Evolutionary conservation across 805 yeast genomes (phyloP).

Genomic region (Wickerhamomyces ciferrii): DNA sequence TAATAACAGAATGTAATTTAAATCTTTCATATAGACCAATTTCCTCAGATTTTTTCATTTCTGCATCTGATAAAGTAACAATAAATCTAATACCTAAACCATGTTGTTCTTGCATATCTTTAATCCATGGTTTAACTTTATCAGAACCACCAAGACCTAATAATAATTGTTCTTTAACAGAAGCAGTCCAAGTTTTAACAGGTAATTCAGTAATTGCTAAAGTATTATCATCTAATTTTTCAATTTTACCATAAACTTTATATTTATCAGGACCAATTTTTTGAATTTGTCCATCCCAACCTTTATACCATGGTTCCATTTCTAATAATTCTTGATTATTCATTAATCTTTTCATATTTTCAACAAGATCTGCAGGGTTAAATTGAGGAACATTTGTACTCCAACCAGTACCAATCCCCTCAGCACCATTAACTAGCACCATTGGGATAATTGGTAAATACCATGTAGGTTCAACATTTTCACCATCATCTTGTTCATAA

Average conservation of each 20-base stretch:
- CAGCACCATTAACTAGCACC: slow-evolving; percentile 92
- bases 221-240: slow-evolving; percentile 72
- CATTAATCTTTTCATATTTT: slow-evolving; percentile 70
- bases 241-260: slow-evolving; percentile 74
- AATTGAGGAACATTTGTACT: slow-evolving; percentile 88
- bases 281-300: slow-evolving; percentile 86
- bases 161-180: slow-evolving; percentile 78
- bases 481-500: slow-evolving; percentile 89
- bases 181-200: slow-evolving; percentile 86
- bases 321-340: slow-evolving; percentile 61
- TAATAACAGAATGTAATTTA: slow-evolving; percentile 64
- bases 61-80: slow-evolving; percentile 67
- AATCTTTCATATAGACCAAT: slow-evolving; percentile 84
- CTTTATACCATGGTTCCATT: slow-evolving; percentile 91
- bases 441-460: slow-evolving; percentile 92
- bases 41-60: slow-evolving; percentile 72
- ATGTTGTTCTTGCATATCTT: slow-evolving; percentile 94
- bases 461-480: slow-evolving; percentile 93
- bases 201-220: slow-evolving; percentile 92
- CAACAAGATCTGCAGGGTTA: slow-evolving; percentile 80
- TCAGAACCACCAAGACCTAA: slow-evolving; percentile 74
- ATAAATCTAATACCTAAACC: slow-evolving; percentile 75
- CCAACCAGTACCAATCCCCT: slow-evolving; percentile 99
- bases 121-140: slow-evolving; percentile 77
- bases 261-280: slow-evolving; percentile 60